These are phyloP conservation scores for Mycena haematopus DNA, from an alignment of 768 basidiomycete genomes.

Conservation along the genomic window DNA sequence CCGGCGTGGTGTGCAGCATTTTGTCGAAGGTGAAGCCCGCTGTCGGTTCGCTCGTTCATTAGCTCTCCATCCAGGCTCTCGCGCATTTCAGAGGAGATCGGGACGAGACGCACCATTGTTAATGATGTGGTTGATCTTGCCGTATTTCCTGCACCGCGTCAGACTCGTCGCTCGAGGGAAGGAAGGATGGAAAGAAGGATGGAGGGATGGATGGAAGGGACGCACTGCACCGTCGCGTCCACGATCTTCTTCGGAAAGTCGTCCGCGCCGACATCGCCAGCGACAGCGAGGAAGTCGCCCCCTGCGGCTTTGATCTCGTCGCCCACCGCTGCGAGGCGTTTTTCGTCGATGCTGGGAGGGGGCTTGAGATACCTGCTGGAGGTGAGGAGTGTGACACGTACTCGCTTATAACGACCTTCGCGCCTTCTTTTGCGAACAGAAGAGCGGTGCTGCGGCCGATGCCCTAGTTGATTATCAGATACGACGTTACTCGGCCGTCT, in stretches of 20 bases:
- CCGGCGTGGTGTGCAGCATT: constrained; percentile 88
- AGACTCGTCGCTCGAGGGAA: too few species aligned
- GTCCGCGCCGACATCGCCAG: constrained; percentile 83
- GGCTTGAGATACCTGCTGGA: neutral
- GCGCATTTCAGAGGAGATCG: neutral
- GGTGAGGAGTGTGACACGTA: constrained; percentile 42
- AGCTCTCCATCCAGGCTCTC: neutral
- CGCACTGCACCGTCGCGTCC: constrained; percentile 76
- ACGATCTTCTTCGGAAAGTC: constrained; percentile 84
- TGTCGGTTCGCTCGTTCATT: constrained; percentile 30
- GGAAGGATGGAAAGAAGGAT: too few species aligned
- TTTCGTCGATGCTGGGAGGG: constrained; percentile 67
- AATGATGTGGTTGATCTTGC: constrained; percentile 86
- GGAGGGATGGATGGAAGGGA: too few species aligned
- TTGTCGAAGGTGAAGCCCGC: constrained; percentile 85
- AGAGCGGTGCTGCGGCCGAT: constrained; percentile 80
- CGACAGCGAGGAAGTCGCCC: constrained; percentile 75
- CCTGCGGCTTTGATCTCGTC: constrained; percentile 76
- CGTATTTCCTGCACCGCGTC: constrained; percentile 61
- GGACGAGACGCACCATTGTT: constrained; percentile 66
- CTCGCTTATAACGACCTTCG: constrained; percentile 88
- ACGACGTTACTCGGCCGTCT: neutral
- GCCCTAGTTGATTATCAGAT: constrained; percentile 53
- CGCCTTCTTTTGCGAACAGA: constrained; percentile 84
- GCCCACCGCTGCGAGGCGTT: constrained; percentile 68